phyloP scores from a whole-genome alignment of 2,329 filamentous ascomycete species.

The Arachnomyces sp. region DNA sequence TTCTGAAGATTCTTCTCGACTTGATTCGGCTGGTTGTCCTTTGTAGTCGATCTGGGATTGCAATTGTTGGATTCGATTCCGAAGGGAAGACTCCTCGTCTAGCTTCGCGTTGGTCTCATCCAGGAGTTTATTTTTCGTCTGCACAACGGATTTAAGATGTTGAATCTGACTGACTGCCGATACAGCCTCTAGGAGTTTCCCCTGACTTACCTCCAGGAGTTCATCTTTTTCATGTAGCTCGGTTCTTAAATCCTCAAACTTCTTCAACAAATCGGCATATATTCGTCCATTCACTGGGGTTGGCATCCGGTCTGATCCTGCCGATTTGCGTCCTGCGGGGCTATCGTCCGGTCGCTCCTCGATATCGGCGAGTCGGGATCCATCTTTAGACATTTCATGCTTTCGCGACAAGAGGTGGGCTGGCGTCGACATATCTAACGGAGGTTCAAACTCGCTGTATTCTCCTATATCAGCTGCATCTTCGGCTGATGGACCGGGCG shows the following conservation, averaged over 20 bases:
- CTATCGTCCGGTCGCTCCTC: too few relatives aligned
- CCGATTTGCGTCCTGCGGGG: too few relatives aligned
- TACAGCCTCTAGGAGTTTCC: slow-evolving; percentile 26
- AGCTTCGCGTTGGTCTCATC: slow-evolving; percentile 16
- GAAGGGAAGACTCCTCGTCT: slow-evolving; percentile 19
- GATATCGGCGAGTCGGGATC: too few relatives aligned
- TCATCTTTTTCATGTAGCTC: slow-evolving; percentile 6
- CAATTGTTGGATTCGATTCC: slow-evolving; percentile 23
- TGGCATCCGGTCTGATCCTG: too few relatives aligned
- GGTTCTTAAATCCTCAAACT: slow-evolving; percentile 6
- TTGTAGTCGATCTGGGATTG: slow-evolving; percentile 22
- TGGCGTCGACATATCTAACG: slow-evolving; percentile 38
- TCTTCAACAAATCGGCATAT: slow-evolving; percentile 3
- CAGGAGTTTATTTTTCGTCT: slow-evolving; percentile 23
- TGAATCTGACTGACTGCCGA: slow-evolving; percentile 32
- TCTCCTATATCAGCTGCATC: slow-evolving; percentile 28
- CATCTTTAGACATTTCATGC: too few relatives aligned
- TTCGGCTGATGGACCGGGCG: slow-evolving; percentile 19
- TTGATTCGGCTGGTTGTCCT: neutral
- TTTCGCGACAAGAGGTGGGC: slow-evolving; percentile 29
- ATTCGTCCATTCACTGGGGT: too few relatives aligned
- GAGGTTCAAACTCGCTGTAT: slow-evolving; percentile 36
- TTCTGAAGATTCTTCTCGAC: slow-evolving; percentile 16
- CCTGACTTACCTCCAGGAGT: slow-evolving; percentile 16
- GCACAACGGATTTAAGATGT: slow-evolving; percentile 31